Conservation (phyloP, 768 basidiomycete species). For the Amanita subjunquillea region DNA sequence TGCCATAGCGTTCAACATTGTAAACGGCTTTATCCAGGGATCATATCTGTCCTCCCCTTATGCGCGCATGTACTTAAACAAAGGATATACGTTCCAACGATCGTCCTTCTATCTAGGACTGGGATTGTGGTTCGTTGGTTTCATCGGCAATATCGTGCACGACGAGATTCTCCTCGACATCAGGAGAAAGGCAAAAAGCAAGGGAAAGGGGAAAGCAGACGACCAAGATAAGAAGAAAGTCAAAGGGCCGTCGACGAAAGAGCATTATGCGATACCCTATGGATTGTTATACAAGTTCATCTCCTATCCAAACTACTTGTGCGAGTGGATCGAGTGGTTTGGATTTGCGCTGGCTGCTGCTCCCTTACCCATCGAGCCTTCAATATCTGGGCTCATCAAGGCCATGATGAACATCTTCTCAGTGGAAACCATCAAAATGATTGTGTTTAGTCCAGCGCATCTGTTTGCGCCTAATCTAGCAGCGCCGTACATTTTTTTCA, state of each 20-base stretch:
- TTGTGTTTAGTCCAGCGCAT: constrained; percentile 17
- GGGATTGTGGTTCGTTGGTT: constrained; percentile 57
- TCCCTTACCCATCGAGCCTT: constrained; percentile 28
- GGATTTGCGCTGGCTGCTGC: constrained; percentile 76
- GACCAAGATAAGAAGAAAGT: constrained; percentile 12
- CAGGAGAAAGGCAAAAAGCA: constrained; percentile 47
- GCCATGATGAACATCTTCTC: background rate
- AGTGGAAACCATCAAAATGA: background rate
- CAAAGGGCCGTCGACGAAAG: constrained; percentile 15
- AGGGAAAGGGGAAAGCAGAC: constrained; percentile 22
- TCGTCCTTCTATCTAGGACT: constrained; percentile 55
- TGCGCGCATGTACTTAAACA: constrained; percentile 32
- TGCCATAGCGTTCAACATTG: constrained; percentile 55
- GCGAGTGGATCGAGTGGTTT: constrained; percentile 93
- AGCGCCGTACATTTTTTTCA: constrained; percentile 77
- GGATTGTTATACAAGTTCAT: constrained; percentile 68
- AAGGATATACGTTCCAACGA: constrained; percentile 17
- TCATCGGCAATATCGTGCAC: constrained; percentile 74
- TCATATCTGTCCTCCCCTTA: constrained; percentile 54
- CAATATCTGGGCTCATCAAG: background rate
- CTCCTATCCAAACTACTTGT: constrained; percentile 90
- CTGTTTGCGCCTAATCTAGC: constrained; percentile 33
- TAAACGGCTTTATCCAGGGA: constrained; percentile 66
- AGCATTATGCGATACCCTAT: constrained; percentile 73
- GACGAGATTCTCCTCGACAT: constrained; percentile 86